Conservation (phyloP, 371 early-diverging fungal genomes). For the Mucor sp. region DNA sequence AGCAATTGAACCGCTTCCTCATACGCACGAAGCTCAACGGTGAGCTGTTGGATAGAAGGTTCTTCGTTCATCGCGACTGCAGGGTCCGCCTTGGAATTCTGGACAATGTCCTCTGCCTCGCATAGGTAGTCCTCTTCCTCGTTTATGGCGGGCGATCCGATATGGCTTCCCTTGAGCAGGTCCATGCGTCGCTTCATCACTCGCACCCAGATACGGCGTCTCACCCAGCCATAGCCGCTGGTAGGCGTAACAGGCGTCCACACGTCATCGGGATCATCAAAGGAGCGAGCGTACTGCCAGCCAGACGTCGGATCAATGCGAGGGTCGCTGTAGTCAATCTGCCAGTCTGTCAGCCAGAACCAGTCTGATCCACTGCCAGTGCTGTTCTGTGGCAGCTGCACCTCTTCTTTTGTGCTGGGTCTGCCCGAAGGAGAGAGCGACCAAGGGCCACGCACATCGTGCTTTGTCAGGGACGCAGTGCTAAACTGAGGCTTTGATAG, state of each 20-base stretch:
- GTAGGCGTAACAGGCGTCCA: slow-evolving; percentile 57
- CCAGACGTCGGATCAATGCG: slow-evolving; percentile 57
- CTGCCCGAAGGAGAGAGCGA: slow-evolving; percentile 49
- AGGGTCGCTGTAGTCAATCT: slow-evolving; percentile 64
- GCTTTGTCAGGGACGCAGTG: slow-evolving; percentile 43
- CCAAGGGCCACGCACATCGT: slow-evolving; percentile 63
- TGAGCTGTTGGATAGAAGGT: slow-evolving; percentile 23
- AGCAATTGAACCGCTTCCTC: slow-evolving; percentile 65
- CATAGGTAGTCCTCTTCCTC: slow-evolving; percentile 25
- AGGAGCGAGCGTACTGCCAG: slow-evolving; percentile 67
- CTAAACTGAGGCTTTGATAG: slow-evolving; percentile 53
- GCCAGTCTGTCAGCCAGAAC: slow-evolving; percentile 86
- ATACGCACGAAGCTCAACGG: slow-evolving; percentile 50
- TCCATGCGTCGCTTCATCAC: slow-evolving; percentile 70
- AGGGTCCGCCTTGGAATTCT: slow-evolving; percentile 21
- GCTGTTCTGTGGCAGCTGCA: slow-evolving; percentile 44
- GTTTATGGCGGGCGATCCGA: slow-evolving; percentile 4
- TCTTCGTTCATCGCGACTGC: slow-evolving; percentile 6
- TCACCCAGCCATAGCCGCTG: slow-evolving; percentile 59
- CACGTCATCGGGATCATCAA: slow-evolving; percentile 49
- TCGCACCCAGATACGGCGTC: slow-evolving; percentile 73
- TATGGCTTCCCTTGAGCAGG: slow-evolving; percentile 32
- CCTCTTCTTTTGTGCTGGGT: slow-evolving; percentile 51
- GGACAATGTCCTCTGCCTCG: slow-evolving; percentile 39
- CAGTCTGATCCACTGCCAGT: slow-evolving; percentile 39